phyloP scores from a whole-genome alignment of 805 yeast species.

The Cyberlindnera mrakii region DNA sequence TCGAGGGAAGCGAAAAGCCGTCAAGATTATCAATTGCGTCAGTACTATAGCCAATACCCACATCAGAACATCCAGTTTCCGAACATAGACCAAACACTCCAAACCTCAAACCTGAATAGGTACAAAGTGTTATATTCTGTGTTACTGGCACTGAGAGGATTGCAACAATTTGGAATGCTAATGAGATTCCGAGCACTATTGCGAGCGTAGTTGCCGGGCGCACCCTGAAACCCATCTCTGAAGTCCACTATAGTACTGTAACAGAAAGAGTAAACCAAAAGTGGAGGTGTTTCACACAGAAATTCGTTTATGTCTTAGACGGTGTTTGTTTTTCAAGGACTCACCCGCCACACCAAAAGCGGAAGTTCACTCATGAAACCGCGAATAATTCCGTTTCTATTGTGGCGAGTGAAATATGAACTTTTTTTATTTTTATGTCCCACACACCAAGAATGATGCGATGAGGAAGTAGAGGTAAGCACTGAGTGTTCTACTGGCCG shows the following conservation, averaged over 20 bases:
- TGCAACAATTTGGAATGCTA: slow-evolving; percentile 53
- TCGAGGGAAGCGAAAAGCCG: slow-evolving; percentile 49
- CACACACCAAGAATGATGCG: too few relatives aligned
- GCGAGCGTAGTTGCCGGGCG: slow-evolving; percentile 31
- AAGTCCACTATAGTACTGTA: not conserved
- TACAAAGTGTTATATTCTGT: slow-evolving; percentile 39
- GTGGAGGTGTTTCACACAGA: too few relatives aligned
- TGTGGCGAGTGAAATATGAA: too few relatives aligned
- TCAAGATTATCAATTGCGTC: slow-evolving; percentile 27
- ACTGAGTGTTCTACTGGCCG: too few relatives aligned
- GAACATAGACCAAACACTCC: slow-evolving; percentile 71
- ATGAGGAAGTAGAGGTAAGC: too few relatives aligned
- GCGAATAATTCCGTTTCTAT: too few relatives aligned
- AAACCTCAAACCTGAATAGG: slow-evolving; percentile 43
- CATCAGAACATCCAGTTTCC: slow-evolving; percentile 31
- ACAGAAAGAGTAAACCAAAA: too few relatives aligned
- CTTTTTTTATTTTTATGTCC: too few relatives aligned
- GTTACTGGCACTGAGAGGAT: slow-evolving; percentile 59
- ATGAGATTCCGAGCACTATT: slow-evolving; percentile 40
- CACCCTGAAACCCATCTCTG: slow-evolving; percentile 20
- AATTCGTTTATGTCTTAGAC: too few relatives aligned
- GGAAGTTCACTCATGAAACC: too few relatives aligned
- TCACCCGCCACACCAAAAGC: too few relatives aligned
- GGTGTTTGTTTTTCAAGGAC: too few relatives aligned
- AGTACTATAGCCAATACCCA: slow-evolving; percentile 38